Evolutionary conservation across 495 filamentous ascomycete genomes (phyloP).

Genomic region (Glarea lozoyensis): DNA sequence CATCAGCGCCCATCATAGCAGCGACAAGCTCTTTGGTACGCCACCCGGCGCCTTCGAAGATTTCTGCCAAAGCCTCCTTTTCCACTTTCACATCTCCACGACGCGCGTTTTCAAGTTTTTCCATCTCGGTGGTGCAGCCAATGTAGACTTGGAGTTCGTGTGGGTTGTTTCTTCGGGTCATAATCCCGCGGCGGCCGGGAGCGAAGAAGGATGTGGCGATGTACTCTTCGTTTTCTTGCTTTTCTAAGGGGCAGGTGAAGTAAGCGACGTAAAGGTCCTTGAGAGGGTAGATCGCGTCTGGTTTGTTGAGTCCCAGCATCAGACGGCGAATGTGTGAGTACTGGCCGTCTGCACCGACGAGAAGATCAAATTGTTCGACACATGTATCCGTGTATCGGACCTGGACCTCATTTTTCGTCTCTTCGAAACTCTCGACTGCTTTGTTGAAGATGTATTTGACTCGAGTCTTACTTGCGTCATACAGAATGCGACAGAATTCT

Average conservation of each 20-base stretch:
- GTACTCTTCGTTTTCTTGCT: not conserved
- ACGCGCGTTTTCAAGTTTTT: not conserved
- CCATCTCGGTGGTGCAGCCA: not conserved
- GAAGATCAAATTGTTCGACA: slow-evolving; percentile 28
- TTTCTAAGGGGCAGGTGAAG: not conserved
- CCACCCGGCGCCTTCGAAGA: slow-evolving; percentile 41
- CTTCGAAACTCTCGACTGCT: slow-evolving; percentile 21
- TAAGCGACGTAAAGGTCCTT: not conserved
- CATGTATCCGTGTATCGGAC: slow-evolving; percentile 33
- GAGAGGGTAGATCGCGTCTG: not conserved
- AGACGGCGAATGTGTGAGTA: slow-evolving; percentile 29
- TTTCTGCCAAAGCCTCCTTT: slow-evolving; percentile 31
- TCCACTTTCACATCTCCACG: not conserved
- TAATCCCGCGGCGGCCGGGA: not conserved
- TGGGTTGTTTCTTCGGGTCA: not conserved
- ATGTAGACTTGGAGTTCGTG: not conserved
- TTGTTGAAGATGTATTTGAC: slow-evolving; percentile 35
- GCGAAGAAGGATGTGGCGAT: not conserved
- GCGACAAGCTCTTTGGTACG: slow-evolving; percentile 27
- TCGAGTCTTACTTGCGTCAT: slow-evolving; percentile 32
- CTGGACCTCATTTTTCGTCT: slow-evolving; percentile 19
- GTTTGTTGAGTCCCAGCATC: not conserved
- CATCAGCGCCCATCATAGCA: slow-evolving; percentile 27
- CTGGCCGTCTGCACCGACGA: slow-evolving; percentile 41
- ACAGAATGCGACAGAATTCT: slow-evolving; percentile 37